A percentile compares a stretch with the other conserved stretches of the same genome.
phyloP scores from a whole-genome alignment of 441 rosid species.

The Arabidopsis lyrata region DNA sequence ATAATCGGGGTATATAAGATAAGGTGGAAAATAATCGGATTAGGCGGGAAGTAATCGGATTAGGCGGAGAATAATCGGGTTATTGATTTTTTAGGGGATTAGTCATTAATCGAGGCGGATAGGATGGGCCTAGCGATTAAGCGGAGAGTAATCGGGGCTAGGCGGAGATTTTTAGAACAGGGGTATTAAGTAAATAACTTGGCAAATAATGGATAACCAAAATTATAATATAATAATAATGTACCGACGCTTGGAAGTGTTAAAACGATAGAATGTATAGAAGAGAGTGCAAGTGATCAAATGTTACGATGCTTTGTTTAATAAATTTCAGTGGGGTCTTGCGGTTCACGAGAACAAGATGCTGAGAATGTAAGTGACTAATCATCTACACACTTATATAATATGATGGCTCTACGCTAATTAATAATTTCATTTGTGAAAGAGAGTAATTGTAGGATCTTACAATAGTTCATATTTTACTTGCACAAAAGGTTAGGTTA shows the following conservation, averaged over 20 bases:
- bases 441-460: background rate
- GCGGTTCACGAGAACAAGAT: constrained; percentile 38
- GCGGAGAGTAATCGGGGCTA: too few species aligned
- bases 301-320: constrained; percentile 28
- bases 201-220: background rate
- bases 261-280: constrained; percentile 29
- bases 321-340: constrained; percentile 12
- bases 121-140: too few species aligned
- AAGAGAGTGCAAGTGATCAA: constrained; percentile 37
- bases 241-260: constrained; percentile 33
- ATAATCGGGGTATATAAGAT: too few species aligned
- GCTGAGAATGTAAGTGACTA: constrained; percentile 34
- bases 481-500: background rate
- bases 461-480: background rate
- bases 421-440: background rate
- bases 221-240: background rate
- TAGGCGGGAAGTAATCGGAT: too few species aligned
- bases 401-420: constrained; percentile 11
- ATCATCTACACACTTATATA: constrained; percentile 26
- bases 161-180: too few species aligned
- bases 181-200: background rate
- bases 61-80: too few species aligned
- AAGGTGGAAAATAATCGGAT: too few species aligned
- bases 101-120: too few species aligned
- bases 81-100: too few species aligned